These are phyloP conservation scores for Posidonia oceanica DNA, from an alignment of 116 monocot species.

Conservation along the genomic window DNA sequence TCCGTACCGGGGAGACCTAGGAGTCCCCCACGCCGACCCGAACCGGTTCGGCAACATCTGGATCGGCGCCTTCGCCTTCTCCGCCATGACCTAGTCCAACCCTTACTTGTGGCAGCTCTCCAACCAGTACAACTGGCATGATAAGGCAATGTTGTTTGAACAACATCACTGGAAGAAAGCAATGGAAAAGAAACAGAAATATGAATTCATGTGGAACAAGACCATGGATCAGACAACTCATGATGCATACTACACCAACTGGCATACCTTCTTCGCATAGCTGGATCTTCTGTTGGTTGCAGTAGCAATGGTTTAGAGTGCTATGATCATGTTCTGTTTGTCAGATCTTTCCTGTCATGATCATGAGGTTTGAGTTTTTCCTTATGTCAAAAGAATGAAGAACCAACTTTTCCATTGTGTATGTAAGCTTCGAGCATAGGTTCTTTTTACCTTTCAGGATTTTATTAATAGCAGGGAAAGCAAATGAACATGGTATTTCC, in stretches of 20 bases:
- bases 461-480: no score
- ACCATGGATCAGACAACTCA: slow-evolving; percentile 44
- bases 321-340: no score
- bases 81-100: slow-evolving; percentile 54
- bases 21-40: slow-evolving; percentile 59
- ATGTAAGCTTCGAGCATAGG: no score
- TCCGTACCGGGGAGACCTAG: slow-evolving; percentile 62
- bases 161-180: slow-evolving; percentile 85
- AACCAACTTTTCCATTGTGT: no score
- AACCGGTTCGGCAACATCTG: slow-evolving; percentile 75
- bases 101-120: slow-evolving; percentile 87
- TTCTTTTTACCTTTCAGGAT: no score
- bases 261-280: slow-evolving; percentile 72
- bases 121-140: slow-evolving; percentile 83
- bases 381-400: no score
- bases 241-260: slow-evolving; percentile 63
- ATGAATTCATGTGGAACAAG: slow-evolving; percentile 83
- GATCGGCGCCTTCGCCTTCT: slow-evolving; percentile 70
- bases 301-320: no score
- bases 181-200: slow-evolving; percentile 47
- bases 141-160: slow-evolving; percentile 73
- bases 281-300: neutral
- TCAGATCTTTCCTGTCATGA: no score
- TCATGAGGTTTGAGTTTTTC: no score
- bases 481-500: no score